These are phyloP conservation scores for Psilocybe sp. DNA, from an alignment of 768 basidiomycete species.

Conservation along the genomic window DNA sequence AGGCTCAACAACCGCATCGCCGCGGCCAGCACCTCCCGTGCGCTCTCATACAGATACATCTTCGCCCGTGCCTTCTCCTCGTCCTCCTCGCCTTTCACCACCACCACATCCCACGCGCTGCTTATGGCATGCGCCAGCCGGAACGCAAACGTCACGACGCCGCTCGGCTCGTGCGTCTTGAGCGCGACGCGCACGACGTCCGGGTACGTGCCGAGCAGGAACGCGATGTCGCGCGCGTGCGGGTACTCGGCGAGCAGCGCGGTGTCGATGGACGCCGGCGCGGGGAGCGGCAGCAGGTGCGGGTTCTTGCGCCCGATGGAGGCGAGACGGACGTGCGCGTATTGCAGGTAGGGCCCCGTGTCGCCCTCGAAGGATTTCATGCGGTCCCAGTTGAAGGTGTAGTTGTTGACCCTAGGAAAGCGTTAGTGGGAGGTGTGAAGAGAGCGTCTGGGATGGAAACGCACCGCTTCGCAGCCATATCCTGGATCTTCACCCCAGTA, in stretches of 20 bases:
- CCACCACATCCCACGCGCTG: slow-evolving; percentile 87
- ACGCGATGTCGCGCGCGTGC: slow-evolving; percentile 80
- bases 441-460: slow-evolving; percentile 12
- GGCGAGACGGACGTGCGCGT: slow-evolving; percentile 89
- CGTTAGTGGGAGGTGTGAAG: neutral
- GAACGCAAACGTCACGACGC: slow-evolving; percentile 89
- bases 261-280: slow-evolving; percentile 65
- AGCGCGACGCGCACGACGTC: slow-evolving; percentile 86
- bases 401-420: slow-evolving; percentile 80
- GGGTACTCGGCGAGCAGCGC: slow-evolving; percentile 61
- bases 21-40: slow-evolving; percentile 84
- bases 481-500: slow-evolving; percentile 96
- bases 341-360: slow-evolving; percentile 94
- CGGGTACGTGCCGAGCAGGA: slow-evolving; percentile 88
- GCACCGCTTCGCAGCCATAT: slow-evolving; percentile 91
- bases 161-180: slow-evolving; percentile 84
- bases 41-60: slow-evolving; percentile 85
- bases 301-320: slow-evolving; percentile 94
- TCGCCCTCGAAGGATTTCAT: slow-evolving; percentile 97
- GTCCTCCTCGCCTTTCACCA: slow-evolving; percentile 82
- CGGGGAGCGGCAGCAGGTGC: slow-evolving; percentile 74
- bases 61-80: slow-evolving; percentile 75
- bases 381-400: slow-evolving; percentile 90
- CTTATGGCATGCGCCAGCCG: slow-evolving; percentile 84
- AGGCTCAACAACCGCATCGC: slow-evolving; percentile 88